A percentile compares a stretch with the other conserved stretches of the same genome.
Conservation (phyloP, 805 yeast species). For the Starmerella sp. region DNA sequence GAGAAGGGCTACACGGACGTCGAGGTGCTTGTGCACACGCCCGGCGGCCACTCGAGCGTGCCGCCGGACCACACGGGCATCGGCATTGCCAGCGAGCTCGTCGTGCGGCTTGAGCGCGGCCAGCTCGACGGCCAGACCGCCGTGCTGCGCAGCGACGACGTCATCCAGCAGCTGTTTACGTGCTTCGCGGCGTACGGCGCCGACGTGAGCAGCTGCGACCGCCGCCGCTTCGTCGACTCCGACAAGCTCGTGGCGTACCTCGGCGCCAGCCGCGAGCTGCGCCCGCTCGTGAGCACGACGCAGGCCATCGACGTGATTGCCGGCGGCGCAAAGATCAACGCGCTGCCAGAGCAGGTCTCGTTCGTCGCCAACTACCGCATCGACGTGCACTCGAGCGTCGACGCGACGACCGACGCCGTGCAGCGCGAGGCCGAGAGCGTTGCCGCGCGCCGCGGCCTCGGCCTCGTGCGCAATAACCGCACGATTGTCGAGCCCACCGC, state of each 20-base stretch:
- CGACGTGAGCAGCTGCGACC: constrained; percentile 23
- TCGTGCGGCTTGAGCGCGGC: constrained; percentile 41
- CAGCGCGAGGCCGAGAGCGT: constrained; percentile 29
- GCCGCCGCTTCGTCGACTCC: not conserved
- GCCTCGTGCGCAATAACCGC: constrained; percentile 29
- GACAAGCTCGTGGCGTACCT: not conserved
- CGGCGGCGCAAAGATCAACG: constrained; percentile 69
- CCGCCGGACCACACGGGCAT: constrained; percentile 76
- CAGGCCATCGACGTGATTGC: constrained; percentile 55
- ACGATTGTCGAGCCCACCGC: constrained; percentile 28
- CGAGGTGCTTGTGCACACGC: constrained; percentile 40
- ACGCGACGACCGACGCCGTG: constrained; percentile 33
- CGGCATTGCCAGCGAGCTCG: constrained; percentile 56
- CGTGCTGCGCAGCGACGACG: constrained; percentile 37
- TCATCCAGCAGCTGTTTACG: constrained; percentile 32
- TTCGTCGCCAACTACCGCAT: constrained; percentile 54
- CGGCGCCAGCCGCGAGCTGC: not conserved
- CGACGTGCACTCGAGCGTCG: constrained; percentile 44
- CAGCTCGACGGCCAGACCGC: constrained; percentile 31
- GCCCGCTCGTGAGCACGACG: constrained; percentile 34
- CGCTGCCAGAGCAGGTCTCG: constrained; percentile 54
- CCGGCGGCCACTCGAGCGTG: constrained; percentile 73
- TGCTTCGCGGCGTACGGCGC: constrained; percentile 49
- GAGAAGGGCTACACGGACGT: constrained; percentile 53
- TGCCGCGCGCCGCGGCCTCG: constrained; percentile 38